Base-by-base conservation (phyloP, 225 moss, liverwort and hornwort species). In the Polytrichum commune region DNA sequence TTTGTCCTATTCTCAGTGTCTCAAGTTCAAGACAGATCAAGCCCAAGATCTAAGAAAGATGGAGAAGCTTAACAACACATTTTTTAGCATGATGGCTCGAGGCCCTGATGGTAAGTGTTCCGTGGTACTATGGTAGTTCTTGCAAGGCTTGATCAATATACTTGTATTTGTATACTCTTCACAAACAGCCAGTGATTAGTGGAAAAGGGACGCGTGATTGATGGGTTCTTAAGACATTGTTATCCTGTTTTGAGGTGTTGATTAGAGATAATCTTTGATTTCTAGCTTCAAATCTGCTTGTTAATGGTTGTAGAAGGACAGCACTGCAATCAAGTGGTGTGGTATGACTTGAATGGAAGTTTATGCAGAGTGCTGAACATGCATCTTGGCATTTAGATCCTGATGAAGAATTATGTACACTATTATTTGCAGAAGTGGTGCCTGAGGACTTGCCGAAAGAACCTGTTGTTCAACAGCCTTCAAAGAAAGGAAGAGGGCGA, bases 21-120 rank as follows among this genome's bases (percentile, higher is more conserved):
- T 96, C 38, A 96, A 96, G 79, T 96, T 92, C 73, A 93, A 90
- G 86, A 96, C 93, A 20, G 93, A 93, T 80, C 96, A 96, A 79
- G 89, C 87, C 19, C 96, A 96, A 81, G 96, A 96, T 77, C 76
- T 89, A 33, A 91, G 87, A 68, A 96, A 93, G 84, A 96, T 96
- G 93, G 96, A 96, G 78, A 96, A 93, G 79, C 83, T 96, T 54
- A 93, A 93, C 74, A 96, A 96, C 77, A 79, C 81, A 10, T 93
- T 96, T 69, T 93, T 96, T 57, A 96, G 90, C 63, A 80, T 90
- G 84, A 96, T 96, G 96, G 92, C 96, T 27, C 88, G 93, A 74
- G 95, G 95, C 74, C 93, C 96, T 77, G 93, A 93, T 81, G 93
- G 92, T 92, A 82, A 27, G 81, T 70, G 8, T 20, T 58, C 24